A percentile compares a stretch with the other conserved stretches of the same genome.
These are phyloP conservation scores for Alternaria tenuissima DNA, from an alignment of 2,329 filamentous ascomycete species.

Conservation along the genomic window DNA sequence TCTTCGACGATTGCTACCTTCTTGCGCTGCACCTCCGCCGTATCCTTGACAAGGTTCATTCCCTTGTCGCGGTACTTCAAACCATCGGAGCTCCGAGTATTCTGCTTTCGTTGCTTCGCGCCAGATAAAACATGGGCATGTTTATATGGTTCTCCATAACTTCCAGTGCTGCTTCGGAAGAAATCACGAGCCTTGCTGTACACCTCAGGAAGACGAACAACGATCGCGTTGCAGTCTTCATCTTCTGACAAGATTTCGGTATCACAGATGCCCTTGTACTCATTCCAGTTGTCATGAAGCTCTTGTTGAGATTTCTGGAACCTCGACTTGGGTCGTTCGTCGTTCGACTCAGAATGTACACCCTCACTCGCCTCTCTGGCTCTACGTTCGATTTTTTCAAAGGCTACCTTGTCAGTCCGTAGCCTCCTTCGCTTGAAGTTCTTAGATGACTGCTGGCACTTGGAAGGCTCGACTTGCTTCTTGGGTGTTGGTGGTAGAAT, in stretches of 20 bases:
- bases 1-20: constrained; percentile 3
- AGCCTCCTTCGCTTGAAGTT: background rate
- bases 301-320: background rate
- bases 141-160: background rate
- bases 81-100: background rate
- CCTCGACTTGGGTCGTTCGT: background rate
- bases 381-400: background rate
- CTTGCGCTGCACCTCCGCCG: background rate
- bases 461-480: background rate
- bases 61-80: background rate
- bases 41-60: constrained; percentile 2
- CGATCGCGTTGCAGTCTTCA: background rate
- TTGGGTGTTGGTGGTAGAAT: background rate
- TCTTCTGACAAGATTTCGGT: background rate
- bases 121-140: background rate
- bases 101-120: background rate
- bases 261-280: background rate
- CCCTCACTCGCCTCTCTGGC: background rate
- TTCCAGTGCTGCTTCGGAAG: background rate
- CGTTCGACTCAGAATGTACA: background rate
- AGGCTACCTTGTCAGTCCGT: background rate
- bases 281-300: background rate
- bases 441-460: background rate
- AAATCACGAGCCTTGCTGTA: background rate
- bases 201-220: constrained; percentile 3